A percentile compares a stretch with the other conserved stretches of the same genome.
Evolutionary conservation across 306 rosid genomes (phyloP).

Genomic region (Amphicarpaea edgeworthii): DNA sequence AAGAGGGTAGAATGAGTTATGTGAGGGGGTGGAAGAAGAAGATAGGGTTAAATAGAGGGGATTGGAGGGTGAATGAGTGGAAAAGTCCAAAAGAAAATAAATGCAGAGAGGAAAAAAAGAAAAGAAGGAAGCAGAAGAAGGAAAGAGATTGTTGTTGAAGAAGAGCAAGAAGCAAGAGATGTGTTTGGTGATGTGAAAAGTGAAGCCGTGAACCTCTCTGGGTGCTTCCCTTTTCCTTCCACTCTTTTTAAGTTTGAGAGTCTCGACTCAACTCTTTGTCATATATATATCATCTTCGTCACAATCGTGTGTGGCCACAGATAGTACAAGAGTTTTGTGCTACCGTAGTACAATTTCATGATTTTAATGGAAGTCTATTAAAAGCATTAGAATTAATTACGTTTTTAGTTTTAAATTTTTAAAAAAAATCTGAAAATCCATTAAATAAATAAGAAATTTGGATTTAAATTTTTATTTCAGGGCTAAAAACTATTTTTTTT

Average conservation of each 20-base stretch:
- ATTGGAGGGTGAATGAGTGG: not conserved
- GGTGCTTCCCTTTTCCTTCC: not conserved
- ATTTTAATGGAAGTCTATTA: too few relatives aligned
- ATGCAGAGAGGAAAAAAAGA: not conserved
- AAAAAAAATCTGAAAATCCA: too few relatives aligned
- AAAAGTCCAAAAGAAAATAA: conserved; percentile 51
- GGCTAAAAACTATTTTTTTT: too few relatives aligned
- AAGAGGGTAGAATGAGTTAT: not conserved
- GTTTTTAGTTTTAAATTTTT: too few relatives aligned
- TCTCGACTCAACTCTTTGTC: too few relatives aligned
- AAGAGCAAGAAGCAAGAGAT: not conserved
- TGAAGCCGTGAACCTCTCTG: conserved; percentile 34
- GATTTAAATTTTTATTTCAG: too few relatives aligned
- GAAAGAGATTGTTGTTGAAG: not conserved
- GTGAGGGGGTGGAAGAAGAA: conserved; percentile 5
- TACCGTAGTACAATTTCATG: too few relatives aligned
- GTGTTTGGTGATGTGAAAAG: not conserved
- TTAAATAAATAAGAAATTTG: too few relatives aligned
- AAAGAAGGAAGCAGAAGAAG: not conserved
- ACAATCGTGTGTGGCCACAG: not conserved
- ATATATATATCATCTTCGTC: not conserved
- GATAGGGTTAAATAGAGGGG: conserved; percentile 40
- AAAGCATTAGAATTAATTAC: too few relatives aligned
- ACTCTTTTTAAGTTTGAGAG: too few relatives aligned
- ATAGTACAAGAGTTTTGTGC: not conserved